Evolutionary conservation across 495 filamentous ascomycete genomes (phyloP), one percentile per base, ranked within the genome.

Genomic region (Penicillium cosmopolitanum): DNA sequence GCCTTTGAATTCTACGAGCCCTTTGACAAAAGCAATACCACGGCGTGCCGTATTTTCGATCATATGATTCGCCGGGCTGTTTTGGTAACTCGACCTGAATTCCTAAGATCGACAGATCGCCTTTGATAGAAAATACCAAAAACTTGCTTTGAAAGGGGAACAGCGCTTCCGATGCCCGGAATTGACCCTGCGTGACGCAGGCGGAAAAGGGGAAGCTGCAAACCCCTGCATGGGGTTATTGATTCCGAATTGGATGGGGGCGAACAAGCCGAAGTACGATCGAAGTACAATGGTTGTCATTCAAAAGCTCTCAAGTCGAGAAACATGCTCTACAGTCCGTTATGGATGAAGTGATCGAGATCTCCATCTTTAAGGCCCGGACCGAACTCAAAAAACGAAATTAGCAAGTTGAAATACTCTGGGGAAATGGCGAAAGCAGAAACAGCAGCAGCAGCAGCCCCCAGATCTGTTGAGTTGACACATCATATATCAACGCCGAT

Each of bases 171-270:
- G 36, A 40, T 13, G 36, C 42, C 42, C 46, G 11, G 44, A 33
- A 40, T 51, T n/a, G n/a, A 7, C 19, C 34, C 25, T 51, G 25
- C 23, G 18, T 23, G 19, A 23, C 15, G 51, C 55, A n/a, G 51
- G 54, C 35, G 35, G 50, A 50, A 62, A 54, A 57, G 54, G 33
- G 16, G 31, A 34, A 23, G 33, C 36, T 48, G 46, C 46, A 48
- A 9, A 12, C 50, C 25, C 47, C 50, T 57, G 54, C 50, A 62
- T 53, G 50, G 11, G 18, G 35, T 61, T 54, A 44, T 57, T 53
- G 54, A 53, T 62, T 62, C 16, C 34, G 50, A 53, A 19, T 62
- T 12, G 16, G 8, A 28, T 25, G 1, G 19, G 44, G 11, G 23
- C 46, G 21, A 48, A 44, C 16, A 18, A 44, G n/a, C 18, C 16